phyloP scores from a whole-genome alignment of 257 asterid genomes.

The Linderniella brevidens region DNA sequence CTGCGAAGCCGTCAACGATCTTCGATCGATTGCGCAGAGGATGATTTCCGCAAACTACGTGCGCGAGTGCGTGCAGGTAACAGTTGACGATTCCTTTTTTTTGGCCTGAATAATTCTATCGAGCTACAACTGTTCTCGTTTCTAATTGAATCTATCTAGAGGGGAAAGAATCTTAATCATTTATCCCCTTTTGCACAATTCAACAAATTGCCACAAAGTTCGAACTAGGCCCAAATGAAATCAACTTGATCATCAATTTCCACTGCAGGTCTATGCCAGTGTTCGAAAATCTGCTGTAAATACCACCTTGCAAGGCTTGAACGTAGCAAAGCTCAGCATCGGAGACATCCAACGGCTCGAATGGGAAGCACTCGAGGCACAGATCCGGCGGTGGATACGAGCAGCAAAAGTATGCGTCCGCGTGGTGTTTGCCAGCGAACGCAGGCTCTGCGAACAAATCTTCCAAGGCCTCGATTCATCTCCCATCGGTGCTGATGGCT shows the following conservation, averaged over 20 bases:
- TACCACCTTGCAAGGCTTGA: slow-evolving; percentile 34
- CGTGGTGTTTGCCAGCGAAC: slow-evolving; percentile 64
- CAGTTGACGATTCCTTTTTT: no score
- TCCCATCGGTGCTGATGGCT: slow-evolving; percentile 1
- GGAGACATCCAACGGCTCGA: slow-evolving; percentile 82
- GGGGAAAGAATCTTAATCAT: no score
- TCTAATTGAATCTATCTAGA: no score
- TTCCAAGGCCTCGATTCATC: slow-evolving; percentile 45
- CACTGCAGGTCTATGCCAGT: slow-evolving; percentile 42
- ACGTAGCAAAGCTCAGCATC: slow-evolving; percentile 57
- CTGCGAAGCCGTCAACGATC: slow-evolving; percentile 49
- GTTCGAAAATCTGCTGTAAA: slow-evolving; percentile 59
- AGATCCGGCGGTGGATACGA: slow-evolving; percentile 77
- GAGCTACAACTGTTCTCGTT: no score
- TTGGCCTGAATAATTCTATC: no score
- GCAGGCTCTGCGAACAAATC: slow-evolving; percentile 59
- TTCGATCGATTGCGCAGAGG: slow-evolving; percentile 72
- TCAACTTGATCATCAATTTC: no score
- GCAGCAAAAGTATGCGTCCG: slow-evolving; percentile 60
- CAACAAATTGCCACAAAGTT: no score
- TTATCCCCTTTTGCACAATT: no score
- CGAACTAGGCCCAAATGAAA: no score
- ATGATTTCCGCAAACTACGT: slow-evolving; percentile 52
- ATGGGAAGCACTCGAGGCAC: slow-evolving; percentile 66
- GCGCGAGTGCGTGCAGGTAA: slow-evolving; percentile 54